These are phyloP conservation scores for Cordyceps militaris DNA, from an alignment of 2,329 filamentous ascomycete genomes.

Conservation along the genomic window DNA sequence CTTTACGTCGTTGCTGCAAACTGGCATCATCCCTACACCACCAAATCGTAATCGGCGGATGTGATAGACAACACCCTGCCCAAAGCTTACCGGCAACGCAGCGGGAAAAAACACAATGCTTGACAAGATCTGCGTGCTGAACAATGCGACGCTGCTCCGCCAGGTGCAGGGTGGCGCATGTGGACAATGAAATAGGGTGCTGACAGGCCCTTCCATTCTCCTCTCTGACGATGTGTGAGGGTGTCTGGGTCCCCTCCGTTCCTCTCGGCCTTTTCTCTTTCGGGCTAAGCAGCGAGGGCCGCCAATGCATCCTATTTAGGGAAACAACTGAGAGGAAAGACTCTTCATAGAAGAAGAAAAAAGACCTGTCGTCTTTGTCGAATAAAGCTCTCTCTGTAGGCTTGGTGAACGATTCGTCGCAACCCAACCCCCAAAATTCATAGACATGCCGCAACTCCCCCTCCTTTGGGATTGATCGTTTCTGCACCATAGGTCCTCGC, in stretches of 20 bases:
- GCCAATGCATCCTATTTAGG: neutral
- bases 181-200: neutral
- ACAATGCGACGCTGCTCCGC: conserved; percentile 7
- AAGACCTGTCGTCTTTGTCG: too few relatives aligned
- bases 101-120: neutral
- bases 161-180: neutral
- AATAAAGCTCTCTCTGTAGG: too few relatives aligned
- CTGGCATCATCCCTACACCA: neutral
- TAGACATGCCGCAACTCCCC: neutral
- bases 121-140: conserved; percentile 7
- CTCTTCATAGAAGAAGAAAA: neutral
- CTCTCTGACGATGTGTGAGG: neutral
- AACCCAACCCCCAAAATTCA: neutral
- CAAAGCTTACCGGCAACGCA: neutral
- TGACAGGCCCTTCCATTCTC: neutral
- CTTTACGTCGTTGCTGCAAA: neutral
- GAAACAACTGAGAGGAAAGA: neutral
- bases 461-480: too few relatives aligned
- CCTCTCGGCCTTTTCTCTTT: neutral
- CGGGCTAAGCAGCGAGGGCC: neutral
- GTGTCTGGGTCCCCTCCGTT: neutral
- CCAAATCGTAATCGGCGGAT: neutral
- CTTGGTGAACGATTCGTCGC: too few relatives aligned
- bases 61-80: neutral
- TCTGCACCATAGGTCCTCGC: too few relatives aligned